Percentiles rank a stretch among this genome's conserved stretches.
Conservation (phyloP, 2,329 filamentous ascomycete genomes). For the Xylaria sp. region DNA sequence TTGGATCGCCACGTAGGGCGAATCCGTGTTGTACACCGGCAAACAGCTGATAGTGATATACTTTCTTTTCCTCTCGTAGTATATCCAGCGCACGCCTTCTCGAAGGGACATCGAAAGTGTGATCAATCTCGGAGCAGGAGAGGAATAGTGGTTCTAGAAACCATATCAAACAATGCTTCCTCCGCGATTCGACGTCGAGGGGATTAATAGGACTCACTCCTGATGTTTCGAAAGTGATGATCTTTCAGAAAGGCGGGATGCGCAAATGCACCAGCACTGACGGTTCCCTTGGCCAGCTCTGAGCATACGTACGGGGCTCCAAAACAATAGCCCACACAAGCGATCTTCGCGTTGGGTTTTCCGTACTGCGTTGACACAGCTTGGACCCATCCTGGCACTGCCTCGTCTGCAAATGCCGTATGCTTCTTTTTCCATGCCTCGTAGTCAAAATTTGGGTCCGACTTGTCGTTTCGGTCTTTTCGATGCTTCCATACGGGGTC, state of each 20-base stretch:
- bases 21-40: slow-evolving; percentile 71
- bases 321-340: slow-evolving; percentile 56
- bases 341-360: slow-evolving; percentile 52
- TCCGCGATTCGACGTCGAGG: neutral
- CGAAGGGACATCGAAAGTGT: slow-evolving; percentile 53
- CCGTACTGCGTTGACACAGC: slow-evolving; percentile 43
- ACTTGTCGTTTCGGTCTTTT: slow-evolving; percentile 44
- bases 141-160: slow-evolving; percentile 55
- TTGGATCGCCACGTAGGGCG: slow-evolving; percentile 65
- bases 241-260: slow-evolving; percentile 63
- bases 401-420: slow-evolving; percentile 53
- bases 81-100: slow-evolving; percentile 57
- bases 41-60: slow-evolving; percentile 73
- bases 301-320: slow-evolving; percentile 58
- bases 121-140: slow-evolving; percentile 58
- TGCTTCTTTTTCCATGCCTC: slow-evolving; percentile 61
- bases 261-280: slow-evolving; percentile 59
- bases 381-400: slow-evolving; percentile 56
- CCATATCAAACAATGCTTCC: neutral
- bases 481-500: slow-evolving; percentile 58
- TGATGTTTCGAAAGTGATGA: slow-evolving; percentile 54
- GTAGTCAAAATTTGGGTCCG: slow-evolving; percentile 56
- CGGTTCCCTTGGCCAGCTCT: slow-evolving; percentile 51
- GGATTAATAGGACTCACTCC: slow-evolving; percentile 44
- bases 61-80: slow-evolving; percentile 52